Percentiles rank a stretch among this genome's conserved stretches.
Conservation (phyloP, 768 basidiomycete genomes). For the Lenzites betulinus region DNA sequence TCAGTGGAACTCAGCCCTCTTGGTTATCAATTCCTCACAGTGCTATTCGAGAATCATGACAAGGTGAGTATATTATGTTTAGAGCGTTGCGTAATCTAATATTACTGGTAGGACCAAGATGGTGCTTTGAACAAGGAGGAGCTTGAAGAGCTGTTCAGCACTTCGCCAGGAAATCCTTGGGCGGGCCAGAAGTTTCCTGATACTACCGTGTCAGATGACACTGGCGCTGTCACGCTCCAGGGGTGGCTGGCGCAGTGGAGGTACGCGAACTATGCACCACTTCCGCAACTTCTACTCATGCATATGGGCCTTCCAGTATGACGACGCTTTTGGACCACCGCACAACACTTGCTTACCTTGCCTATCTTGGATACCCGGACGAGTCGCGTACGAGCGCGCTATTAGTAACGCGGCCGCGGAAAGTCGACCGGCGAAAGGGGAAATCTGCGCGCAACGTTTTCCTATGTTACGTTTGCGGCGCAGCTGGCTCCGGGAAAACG, state of each 20-base stretch:
- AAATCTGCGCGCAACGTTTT: slow-evolving; percentile 92
- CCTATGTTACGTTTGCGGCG: slow-evolving; percentile 91
- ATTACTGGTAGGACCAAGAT: slow-evolving; percentile 76
- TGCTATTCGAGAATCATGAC: slow-evolving; percentile 94
- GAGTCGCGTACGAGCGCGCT: slow-evolving; percentile 82
- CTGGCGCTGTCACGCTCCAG: slow-evolving; percentile 91
- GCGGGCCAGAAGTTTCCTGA: slow-evolving; percentile 87
- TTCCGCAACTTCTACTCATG: neutral
- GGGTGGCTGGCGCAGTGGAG: slow-evolving; percentile 99
- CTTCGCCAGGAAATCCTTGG: slow-evolving; percentile 98
- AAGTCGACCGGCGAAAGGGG: slow-evolving; percentile 82
- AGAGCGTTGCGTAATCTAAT: neutral
- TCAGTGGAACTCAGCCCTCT: slow-evolving; percentile 93
- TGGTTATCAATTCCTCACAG: slow-evolving; percentile 96
- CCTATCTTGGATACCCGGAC: slow-evolving; percentile 88
- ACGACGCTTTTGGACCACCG: slow-evolving; percentile 94
- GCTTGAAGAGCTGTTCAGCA: slow-evolving; percentile 87
- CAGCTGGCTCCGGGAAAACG: slow-evolving; percentile 95
- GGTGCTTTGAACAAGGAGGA: slow-evolving; percentile 86
- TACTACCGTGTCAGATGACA: slow-evolving; percentile 83
- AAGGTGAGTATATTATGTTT: slow-evolving; percentile 52
- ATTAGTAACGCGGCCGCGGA: slow-evolving; percentile 81
- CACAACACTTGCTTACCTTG: slow-evolving; percentile 91
- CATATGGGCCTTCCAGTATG: slow-evolving; percentile 60
- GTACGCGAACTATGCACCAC: slow-evolving; percentile 41